Conservation (phyloP, 768 basidiomycete species). For the Mycena chlorophos region DNA sequence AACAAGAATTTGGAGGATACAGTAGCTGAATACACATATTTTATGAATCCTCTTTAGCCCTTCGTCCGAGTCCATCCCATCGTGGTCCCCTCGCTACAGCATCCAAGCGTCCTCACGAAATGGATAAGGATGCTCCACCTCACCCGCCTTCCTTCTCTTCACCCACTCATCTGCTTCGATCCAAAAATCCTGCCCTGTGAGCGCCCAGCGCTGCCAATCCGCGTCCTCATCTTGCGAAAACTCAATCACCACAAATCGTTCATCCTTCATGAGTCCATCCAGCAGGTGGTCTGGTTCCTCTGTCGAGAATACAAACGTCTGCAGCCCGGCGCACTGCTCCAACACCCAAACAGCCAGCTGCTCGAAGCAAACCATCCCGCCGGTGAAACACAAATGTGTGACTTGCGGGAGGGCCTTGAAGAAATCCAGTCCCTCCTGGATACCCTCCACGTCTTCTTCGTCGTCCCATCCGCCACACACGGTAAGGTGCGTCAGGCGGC, state of each 20-base stretch:
- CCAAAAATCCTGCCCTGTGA: not conserved
- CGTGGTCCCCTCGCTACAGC: not conserved
- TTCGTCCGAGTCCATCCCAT: not conserved
- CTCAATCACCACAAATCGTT: not conserved
- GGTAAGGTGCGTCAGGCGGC: not conserved
- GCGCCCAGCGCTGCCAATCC: not conserved
- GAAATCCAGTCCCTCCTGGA: not conserved
- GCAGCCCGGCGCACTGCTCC: not conserved
- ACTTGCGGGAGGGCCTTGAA: not conserved
- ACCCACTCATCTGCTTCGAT: not conserved
- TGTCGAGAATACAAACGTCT: not conserved
- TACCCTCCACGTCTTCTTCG: not conserved
- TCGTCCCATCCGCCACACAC: not conserved
- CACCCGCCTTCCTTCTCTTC: not conserved
- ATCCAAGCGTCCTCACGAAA: not conserved
- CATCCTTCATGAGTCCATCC: not conserved
- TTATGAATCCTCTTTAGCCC: not conserved
- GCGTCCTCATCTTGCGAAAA: not conserved
- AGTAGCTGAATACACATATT: not conserved
- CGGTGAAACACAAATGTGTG: not conserved
- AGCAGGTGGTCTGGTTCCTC: not conserved
- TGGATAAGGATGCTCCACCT: not conserved
- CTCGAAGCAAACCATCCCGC: not conserved
- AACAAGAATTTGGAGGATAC: constrained; percentile 75
- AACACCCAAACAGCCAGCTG: not conserved